Evolutionary conservation across 2,329 filamentous ascomycete species (phyloP).

Genomic region (Penicillium sp.): DNA sequence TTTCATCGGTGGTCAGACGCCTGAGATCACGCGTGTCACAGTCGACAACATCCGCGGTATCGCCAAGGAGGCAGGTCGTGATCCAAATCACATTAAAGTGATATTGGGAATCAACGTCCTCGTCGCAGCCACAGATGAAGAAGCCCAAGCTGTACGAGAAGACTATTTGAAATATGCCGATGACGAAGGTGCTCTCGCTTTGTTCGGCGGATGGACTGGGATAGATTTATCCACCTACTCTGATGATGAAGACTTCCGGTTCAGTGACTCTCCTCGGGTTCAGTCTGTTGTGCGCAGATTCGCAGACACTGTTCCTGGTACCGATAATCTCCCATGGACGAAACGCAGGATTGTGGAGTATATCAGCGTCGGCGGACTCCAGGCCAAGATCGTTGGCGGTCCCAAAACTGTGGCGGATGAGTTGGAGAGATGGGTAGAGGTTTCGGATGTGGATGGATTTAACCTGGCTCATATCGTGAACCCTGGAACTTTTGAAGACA

Average conservation of each 20-base stretch:
- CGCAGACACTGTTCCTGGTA: constrained; percentile 36
- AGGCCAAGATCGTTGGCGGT: constrained; percentile 4
- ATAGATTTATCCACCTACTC: constrained; percentile 21
- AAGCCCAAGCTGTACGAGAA: constrained; percentile 42
- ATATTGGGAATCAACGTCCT: constrained; percentile 42
- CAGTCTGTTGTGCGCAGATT: constrained; percentile 33
- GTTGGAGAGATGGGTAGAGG: constrained; percentile 19
- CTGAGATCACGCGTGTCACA: constrained; percentile 35
- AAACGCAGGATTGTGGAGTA: constrained; percentile 29
- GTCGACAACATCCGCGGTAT: constrained; percentile 41
- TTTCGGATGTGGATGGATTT: constrained; percentile 25
- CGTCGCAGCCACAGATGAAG: constrained; percentile 43
- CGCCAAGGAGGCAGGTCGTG: constrained; percentile 36
- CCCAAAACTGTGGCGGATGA: constrained; percentile 7
- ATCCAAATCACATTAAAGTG: constrained; percentile 23
- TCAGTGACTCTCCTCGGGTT: constrained; percentile 36
- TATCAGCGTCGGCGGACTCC: constrained; percentile 18
- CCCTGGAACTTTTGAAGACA: constrained; percentile 25
- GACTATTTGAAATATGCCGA: constrained; percentile 43
- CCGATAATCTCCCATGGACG: constrained; percentile 33
- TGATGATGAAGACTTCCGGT: constrained; percentile 45
- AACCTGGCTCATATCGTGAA: constrained; percentile 22
- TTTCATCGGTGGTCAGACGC: constrained; percentile 44
- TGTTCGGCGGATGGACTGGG: constrained; percentile 49
- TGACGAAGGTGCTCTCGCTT: constrained; percentile 40